These are phyloP conservation scores for Colletotrichum salicis DNA, from an alignment of 2,329 filamentous ascomycete species.

Conservation along the genomic window DNA sequence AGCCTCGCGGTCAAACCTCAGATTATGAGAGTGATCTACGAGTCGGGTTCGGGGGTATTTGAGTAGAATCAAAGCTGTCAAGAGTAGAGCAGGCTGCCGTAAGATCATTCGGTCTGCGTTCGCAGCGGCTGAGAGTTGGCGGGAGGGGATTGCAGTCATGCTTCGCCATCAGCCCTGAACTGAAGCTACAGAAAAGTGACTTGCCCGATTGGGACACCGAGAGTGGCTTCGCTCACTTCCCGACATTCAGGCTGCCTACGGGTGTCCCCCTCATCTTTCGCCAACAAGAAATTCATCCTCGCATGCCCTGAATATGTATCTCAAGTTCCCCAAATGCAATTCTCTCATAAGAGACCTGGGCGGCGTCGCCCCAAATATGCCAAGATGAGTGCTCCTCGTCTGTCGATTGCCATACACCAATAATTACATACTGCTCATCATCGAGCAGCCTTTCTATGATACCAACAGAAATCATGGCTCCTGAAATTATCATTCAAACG, in stretches of 20 bases:
- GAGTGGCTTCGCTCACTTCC: constrained; percentile 29
- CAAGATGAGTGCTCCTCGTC: background rate
- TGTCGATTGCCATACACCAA: background rate
- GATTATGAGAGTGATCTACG: background rate
- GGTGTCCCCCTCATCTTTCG: background rate
- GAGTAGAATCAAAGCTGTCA: no score
- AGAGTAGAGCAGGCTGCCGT: constrained; percentile 18
- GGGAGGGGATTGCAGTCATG: background rate
- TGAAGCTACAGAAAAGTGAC: constrained; percentile 1
- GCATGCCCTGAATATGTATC: background rate
- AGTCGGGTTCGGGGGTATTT: no score
- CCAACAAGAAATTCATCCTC: background rate
- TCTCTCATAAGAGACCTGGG: background rate
- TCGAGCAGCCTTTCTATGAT: background rate
- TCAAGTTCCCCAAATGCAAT: background rate
- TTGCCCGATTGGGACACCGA: constrained; percentile 32
- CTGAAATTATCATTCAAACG: background rate
- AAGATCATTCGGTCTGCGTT: background rate
- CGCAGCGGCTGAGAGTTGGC: constrained; percentile 12
- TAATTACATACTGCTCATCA: background rate
- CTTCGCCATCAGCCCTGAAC: background rate
- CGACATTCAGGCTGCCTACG: background rate
- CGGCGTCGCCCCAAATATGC: background rate
- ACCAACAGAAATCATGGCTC: background rate
- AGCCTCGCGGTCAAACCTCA: constrained; percentile 7